Base-by-base conservation (phyloP, 23 red algal species). In the Gracilaria vermiculophylla region DNA sequence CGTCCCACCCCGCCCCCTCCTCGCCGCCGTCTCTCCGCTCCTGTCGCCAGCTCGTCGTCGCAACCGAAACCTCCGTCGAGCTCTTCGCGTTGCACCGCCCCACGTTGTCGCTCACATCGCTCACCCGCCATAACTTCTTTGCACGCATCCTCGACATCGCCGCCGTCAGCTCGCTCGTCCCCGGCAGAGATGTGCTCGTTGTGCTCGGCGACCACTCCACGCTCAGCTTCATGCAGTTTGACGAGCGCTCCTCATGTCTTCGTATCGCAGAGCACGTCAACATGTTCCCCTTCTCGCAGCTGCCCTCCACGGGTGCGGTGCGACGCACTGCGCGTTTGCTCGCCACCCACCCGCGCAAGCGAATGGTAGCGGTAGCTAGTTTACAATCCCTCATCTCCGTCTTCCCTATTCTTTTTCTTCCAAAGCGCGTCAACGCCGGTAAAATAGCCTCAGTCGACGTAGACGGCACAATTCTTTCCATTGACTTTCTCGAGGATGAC, bases 401-500 rank as follows among this genome's bases (percentile, higher is more conserved):
- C 28, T 81, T 91, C 40, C 87, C 87, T 14, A 44, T 91, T 8
- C 57, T 91, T 60, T 81, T 70, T 56, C 76, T 91, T 42, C 57
- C 87, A 10, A 69, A 81, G 60, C 23, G 58, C 74, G 62, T 81
- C 62, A 67, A 69, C 58, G 87, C 75, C 41, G 87, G 87, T 75
- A 80, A 91, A 39, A 56, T 81, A 44, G 69, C 75, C 75, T 42
- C 55, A 17, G 61, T 80, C 43, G 64, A 49, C 27, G 56, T 91
- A 17, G 45, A 69, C 40, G 87, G 87, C 62, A 56, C 64, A 36
- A 55, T 80, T 45, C 74, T 91, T 27, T 69, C 75, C 40, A 78
- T 91, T 64, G 75, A 62, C 23, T 91, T 91, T 44, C 47, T 91
- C n/a, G 73, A 81, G 35, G 87, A 91, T 58, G 87, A 91, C 60